phyloP scores from a whole-genome alignment of 495 filamentous ascomycete species.

The Aspergillus nanangensis region DNA sequence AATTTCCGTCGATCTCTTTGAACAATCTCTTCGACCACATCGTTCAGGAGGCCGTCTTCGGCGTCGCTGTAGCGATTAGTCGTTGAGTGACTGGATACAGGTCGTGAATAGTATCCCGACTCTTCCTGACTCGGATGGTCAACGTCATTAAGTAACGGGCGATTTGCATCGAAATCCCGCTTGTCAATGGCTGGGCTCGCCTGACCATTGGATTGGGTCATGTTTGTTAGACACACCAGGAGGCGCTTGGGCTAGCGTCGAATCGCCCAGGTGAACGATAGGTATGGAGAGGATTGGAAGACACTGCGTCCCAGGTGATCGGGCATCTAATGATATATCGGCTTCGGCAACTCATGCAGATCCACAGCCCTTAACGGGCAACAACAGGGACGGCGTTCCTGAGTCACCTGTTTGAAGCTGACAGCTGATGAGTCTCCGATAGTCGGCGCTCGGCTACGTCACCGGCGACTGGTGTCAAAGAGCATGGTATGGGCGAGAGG shows the following conservation, averaged over 20 bases:
- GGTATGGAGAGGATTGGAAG: no score
- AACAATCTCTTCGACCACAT: constrained; percentile 58
- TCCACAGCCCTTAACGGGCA: no score
- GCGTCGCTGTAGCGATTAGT: constrained; percentile 22
- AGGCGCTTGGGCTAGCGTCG: no score
- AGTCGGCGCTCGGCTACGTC: constrained; percentile 7
- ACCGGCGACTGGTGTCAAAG: not conserved
- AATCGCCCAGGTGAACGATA: no score
- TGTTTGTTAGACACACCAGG: constrained; percentile 3
- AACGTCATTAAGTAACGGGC: constrained; percentile 36
- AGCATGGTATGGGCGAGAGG: no score
- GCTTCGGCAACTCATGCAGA: no score
- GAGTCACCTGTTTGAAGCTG: no score
- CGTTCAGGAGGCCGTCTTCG: constrained; percentile 54
- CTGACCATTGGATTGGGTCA: constrained; percentile 27
- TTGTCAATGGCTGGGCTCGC: constrained; percentile 39
- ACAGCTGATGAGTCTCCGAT: constrained; percentile 1
- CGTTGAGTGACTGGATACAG: constrained; percentile 17
- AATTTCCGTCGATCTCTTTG: constrained; percentile 52
- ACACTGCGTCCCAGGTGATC: no score
- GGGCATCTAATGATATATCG: no score
- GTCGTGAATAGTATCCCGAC: constrained; percentile 14
- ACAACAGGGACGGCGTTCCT: no score
- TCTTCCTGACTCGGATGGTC: constrained; percentile 22
- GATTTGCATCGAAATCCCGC: constrained; percentile 56